Base-by-base conservation (phyloP, 1,284 basidiomycete species). In the Papiliotrema terrestris region DNA sequence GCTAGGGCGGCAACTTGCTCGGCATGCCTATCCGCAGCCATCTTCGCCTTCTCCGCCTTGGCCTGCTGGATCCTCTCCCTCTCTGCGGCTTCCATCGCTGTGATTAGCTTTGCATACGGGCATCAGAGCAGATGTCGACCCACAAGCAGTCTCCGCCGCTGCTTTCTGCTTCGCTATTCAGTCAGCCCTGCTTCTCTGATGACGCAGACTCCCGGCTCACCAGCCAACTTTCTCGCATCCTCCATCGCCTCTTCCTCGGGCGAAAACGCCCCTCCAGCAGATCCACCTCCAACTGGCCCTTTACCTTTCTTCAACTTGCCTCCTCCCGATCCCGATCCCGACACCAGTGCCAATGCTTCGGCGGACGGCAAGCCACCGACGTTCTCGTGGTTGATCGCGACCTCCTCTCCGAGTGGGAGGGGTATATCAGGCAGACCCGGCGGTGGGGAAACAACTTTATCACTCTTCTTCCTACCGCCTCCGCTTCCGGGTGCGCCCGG, bases 101-200 rank as follows among this genome's bases (percentile, higher is more conserved):
- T 29, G 38, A 53, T 62, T 37, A 58, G 56, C 53, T 38, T 44
- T 2, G 43, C 26, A 23, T 39, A 20, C 2, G n/a, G n/a, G n/a
- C n/a, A n/a, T n/a, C 37, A 6, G 13, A 13, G 17, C 35, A 42
- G 2, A 36, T 9, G 14, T 23, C 23, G 11, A 63, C 67, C 60
- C 36, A 68, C 68, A 66, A 23, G 69, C 69, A 58, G 56, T 57
- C 57, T 73, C 71, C 4, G 69, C 68, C 2, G 69, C 69, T 17
- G 73, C 70, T 52, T 73, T 73, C 45, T 69, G 67, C 53, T 68
- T 65, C 26, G 58, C 70, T 74, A 48, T 43, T 1, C 22, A 20
- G 49, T 42, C 43, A 49, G 41, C 32, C 3, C 39, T 20, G 19
- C 29, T 37, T 19, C 38, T n/a, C 23, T 15, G 17, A 32, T 23